Percentiles rank a stretch among this genome's conserved stretches.
Conservation (phyloP, 352 stramenopile genomes). For the Pythium folliculosum region DNA sequence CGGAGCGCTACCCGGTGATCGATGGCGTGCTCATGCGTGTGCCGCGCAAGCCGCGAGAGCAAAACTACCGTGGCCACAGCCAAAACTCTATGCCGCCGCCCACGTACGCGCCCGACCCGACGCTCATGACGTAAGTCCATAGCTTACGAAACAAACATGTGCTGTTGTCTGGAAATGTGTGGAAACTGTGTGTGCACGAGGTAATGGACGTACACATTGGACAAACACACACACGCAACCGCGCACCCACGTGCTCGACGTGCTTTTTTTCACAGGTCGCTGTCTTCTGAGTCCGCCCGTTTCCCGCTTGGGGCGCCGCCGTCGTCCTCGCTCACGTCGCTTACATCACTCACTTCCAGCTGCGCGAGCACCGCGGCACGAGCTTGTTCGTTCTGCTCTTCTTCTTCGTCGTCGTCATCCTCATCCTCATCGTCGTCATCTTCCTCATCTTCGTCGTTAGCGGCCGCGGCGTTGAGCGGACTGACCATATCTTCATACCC, state of each 20-base stretch:
- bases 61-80: slow-evolving; percentile 9
- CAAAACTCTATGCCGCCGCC: slow-evolving; percentile 17
- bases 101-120: slow-evolving; percentile 16
- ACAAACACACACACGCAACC: not conserved
- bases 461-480: slow-evolving; percentile 14
- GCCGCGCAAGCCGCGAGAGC: slow-evolving; percentile 50
- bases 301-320: slow-evolving; percentile 25
- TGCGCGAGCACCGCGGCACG: slow-evolving; percentile 15
- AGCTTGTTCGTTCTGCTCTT: not conserved
- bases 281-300: slow-evolving; percentile 54
- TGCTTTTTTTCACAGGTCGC: slow-evolving; percentile 44
- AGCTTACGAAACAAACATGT: slow-evolving; percentile 6
- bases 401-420: slow-evolving; percentile 1
- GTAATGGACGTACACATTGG: slow-evolving; percentile 19
- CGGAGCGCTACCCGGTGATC: slow-evolving; percentile 77
- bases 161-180: slow-evolving; percentile 11
- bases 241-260: not conserved
- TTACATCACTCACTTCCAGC: slow-evolving; percentile 27
- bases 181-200: slow-evolving; percentile 11
- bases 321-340: slow-evolving; percentile 34
- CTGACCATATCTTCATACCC: slow-evolving; percentile 61
- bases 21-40: slow-evolving; percentile 82
- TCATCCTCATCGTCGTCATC: slow-evolving; percentile 20
- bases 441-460: not conserved
- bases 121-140: slow-evolving; percentile 24